These are phyloP conservation scores for Auriscalpium microsporum DNA, from an alignment of 768 basidiomycete species.

Conservation along the genomic window DNA sequence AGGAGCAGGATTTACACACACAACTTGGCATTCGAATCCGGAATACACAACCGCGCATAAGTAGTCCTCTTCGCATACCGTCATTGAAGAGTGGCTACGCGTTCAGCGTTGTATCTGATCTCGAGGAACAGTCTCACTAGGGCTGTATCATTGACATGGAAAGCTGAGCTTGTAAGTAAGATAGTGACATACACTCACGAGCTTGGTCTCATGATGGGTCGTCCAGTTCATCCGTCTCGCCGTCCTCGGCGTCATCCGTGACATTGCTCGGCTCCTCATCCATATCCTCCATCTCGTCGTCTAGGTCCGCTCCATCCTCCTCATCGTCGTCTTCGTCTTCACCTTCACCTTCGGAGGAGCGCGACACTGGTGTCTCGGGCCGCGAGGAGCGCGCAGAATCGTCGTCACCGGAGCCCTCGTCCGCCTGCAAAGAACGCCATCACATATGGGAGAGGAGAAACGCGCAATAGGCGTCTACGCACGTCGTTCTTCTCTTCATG, in stretches of 20 bases:
- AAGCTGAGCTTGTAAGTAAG: not conserved
- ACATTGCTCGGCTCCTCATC: conserved; percentile 24
- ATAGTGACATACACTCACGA: conserved; percentile 4
- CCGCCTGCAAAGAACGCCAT: conserved; percentile 18
- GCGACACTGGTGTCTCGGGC: conserved; percentile 23
- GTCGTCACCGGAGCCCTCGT: conserved; percentile 32
- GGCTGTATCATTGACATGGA: too few species aligned
- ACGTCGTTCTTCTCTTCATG: conserved; percentile 85
- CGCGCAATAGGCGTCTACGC: conserved; percentile 7
- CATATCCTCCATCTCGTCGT: conserved; percentile 55
- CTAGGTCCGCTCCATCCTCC: conserved; percentile 43
- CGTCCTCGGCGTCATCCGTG: conserved; percentile 32
- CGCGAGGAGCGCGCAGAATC: conserved; percentile 31
- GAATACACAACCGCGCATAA: too few species aligned
- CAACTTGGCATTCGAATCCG: too few species aligned
- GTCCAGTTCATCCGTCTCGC: conserved; percentile 8
- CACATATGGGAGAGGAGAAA: not conserved
- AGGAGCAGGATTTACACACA: too few species aligned
- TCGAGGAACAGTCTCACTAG: too few species aligned
- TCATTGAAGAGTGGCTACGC: too few species aligned
- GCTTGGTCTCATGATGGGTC: conserved; percentile 5
- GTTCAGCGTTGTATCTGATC: too few species aligned
- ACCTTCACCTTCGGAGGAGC: conserved; percentile 21
- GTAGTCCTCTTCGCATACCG: too few species aligned
- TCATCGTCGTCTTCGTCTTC: conserved; percentile 18